These are phyloP conservation scores for Myxozyma mucilagina DNA, from an alignment of 805 yeast species.

Conservation along the genomic window DNA sequence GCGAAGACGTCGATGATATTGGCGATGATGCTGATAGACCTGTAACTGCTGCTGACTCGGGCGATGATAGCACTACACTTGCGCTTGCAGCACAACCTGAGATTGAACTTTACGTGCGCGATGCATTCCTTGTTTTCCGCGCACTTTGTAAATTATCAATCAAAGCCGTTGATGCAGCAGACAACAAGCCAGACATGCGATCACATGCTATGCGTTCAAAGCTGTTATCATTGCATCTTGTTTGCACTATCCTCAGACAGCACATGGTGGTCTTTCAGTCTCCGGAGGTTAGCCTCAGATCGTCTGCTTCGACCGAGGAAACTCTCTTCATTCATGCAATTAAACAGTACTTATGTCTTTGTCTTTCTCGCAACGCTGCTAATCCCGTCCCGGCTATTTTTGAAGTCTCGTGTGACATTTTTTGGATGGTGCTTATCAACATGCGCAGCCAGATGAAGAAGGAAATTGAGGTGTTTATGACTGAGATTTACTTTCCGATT, in stretches of 20 bases:
- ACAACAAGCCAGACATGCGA: constrained; percentile 59
- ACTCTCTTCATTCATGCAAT: constrained; percentile 74
- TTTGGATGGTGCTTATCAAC: constrained; percentile 83
- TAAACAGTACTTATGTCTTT: constrained; percentile 77
- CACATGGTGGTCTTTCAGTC: constrained; percentile 79
- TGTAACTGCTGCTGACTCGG: too few species aligned
- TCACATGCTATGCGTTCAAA: constrained; percentile 93
- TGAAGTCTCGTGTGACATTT: constrained; percentile 87
- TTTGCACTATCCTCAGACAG: constrained; percentile 80
- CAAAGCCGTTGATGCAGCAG: constrained; percentile 64
- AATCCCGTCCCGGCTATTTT: constrained; percentile 88
- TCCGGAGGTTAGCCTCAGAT: constrained; percentile 39
- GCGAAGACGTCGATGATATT: constrained; percentile 20
- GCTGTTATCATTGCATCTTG: constrained; percentile 79
- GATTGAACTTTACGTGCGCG: constrained; percentile 74
- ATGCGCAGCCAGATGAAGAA: constrained; percentile 84
- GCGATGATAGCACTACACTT: not conserved
- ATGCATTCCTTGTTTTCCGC: constrained; percentile 88
- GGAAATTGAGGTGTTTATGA: constrained; percentile 90
- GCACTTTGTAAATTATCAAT: constrained; percentile 93
- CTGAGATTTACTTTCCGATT: constrained; percentile 91
- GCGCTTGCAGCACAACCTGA: constrained; percentile 50
- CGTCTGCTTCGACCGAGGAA: constrained; percentile 43
- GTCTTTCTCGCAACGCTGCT: constrained; percentile 88
- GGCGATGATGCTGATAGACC: constrained; percentile 9